A percentile compares a stretch with the other conserved stretches of the same genome.
Conservation (phyloP, 257 asterid genomes). For the Euphrasia confusa region DNA sequence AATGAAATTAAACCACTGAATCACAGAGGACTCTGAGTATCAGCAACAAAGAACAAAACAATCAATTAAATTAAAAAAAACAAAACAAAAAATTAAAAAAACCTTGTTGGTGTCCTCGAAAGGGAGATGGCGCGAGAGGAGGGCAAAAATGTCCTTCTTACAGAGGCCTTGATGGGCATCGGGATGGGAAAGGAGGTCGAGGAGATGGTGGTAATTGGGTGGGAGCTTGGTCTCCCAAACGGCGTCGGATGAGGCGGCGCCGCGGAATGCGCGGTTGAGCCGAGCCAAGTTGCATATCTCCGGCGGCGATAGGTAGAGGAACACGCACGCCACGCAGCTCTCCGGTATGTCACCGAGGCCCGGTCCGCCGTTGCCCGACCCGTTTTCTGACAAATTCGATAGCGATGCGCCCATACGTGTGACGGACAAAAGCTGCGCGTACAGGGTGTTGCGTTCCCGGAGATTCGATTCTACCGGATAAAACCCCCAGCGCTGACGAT, state of each 20-base stretch:
- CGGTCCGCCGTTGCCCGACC: constrained; percentile 57
- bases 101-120: constrained; percentile 79
- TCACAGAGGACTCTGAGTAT: constrained; percentile 7
- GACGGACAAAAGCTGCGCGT: constrained; percentile 14
- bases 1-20: neutral
- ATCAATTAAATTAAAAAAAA: neutral
- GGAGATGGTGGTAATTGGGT: constrained; percentile 60
- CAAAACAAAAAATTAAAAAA: neutral
- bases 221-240: constrained; percentile 98
- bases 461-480: neutral
- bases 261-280: constrained; percentile 94
- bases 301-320: constrained; percentile 79
- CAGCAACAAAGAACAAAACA: constrained; percentile 11
- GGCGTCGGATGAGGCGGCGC: constrained; percentile 95
- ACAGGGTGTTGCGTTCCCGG: constrained; percentile 12
- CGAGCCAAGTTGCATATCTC: constrained; percentile 96
- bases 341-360: constrained; percentile 98
- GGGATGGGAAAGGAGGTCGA: constrained; percentile 45
- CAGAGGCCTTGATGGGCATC: constrained; percentile 32
- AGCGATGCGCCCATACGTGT: constrained; percentile 77
- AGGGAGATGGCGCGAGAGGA: constrained; percentile 66
- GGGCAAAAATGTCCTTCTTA: constrained; percentile 77
- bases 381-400: constrained; percentile 76
- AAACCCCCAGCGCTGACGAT: constrained; percentile 29
- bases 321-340: constrained; percentile 90